Base-by-base conservation (phyloP, 2,329 filamentous ascomycete genomes). In the Orbilia blumenaviensis region DNA sequence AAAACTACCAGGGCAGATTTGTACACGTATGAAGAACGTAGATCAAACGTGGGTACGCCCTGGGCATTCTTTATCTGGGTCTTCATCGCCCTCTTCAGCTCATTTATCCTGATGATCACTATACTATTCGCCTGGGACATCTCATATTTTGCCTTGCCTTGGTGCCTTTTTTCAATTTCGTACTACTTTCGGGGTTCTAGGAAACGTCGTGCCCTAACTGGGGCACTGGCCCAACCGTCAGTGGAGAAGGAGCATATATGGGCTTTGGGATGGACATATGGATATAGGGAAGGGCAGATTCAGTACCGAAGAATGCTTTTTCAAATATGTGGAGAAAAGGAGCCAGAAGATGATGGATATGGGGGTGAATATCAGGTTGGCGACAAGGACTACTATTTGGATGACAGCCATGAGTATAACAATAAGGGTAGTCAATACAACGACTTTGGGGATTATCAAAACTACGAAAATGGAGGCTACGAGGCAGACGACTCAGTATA, bases 101-200 rank as follows among this genome's bases (percentile, higher is more conserved):
- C 46, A n/a, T 41, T 32, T n/a, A 75, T 75, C 44, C 62, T 75
- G 29, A 67, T 75, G 27, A n/a, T 75, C 46, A 44, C 63, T 8
- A 4, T 75, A 16, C 23, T 63, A n/a, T 75, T 75, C 25, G 63
- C 71, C 25, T 75, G 71, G 71, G 46, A 75, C 38, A 46, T 68
- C 29, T 75, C 71, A 0, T n/a, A 63, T 6, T 67, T 75, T 38
- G 54, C 71, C 2, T 29, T 75, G 18, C 71, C 71, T 6, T 75
- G 71, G 71, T 44, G 66, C 10, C 27, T 75, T 10, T 75, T 75
- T 48, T 34, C 29, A 8, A 21, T 75, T 2, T 38, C 32, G 8
- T 75, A 42, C 36, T 58, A 25, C 12, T 68, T 75, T 34, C 71
- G 71, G 36, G 71, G 66, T 21, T 25, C 54, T 12, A 58, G 32